Evolutionary conservation across 1,284 basidiomycete species (phyloP), one percentile per base, ranked within the genome.

Genomic region (Polyporus tsugae): DNA sequence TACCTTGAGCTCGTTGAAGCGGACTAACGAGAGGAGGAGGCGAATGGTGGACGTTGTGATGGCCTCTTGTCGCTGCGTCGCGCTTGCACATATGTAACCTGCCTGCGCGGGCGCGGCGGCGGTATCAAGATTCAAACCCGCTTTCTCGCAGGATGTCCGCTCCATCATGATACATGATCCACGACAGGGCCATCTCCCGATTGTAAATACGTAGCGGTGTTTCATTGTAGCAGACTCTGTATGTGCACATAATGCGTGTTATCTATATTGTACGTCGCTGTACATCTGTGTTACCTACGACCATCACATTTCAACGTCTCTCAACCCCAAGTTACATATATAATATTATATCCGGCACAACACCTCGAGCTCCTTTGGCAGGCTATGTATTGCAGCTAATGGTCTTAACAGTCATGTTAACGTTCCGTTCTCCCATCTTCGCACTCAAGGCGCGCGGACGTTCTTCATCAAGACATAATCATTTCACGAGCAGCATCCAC

Each of bases 1-100:
- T 91, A 91, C 79, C 75, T 91, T 68, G 89, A 90, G 75, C 73
- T 81, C 38, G 79, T 89, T 11, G 80, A 81, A 74, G 72, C 74
- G 22, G 75, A 77, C 53, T 74, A 67, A 15, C 36, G 11, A n/a
- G 61, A 52, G 19, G 46, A 15, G 36, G 35, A 63, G 29, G 49
- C 62, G n/a, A 39, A 5, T 59, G 62, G 64, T 66, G 68, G 67
- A 64, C 68, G 60, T 41, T 52, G 58, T 53, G 64, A 42, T 62
- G 60, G n/a, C n/a, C 63, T 70, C 42, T 61, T 61, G 64, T 60
- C 22, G 0, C 38, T 22, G 58, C 58, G 38, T n/a, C 38, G 38
- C 22, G 4, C 46, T 19, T 49, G 58, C 29, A 41, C 17, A 60
- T 60, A 41, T 60, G 58, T 39, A 42, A 42, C 38, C 55, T 33